Conservation (phyloP, 1,284 basidiomycete genomes). For the Cystobasidiaceae sp. region DNA sequence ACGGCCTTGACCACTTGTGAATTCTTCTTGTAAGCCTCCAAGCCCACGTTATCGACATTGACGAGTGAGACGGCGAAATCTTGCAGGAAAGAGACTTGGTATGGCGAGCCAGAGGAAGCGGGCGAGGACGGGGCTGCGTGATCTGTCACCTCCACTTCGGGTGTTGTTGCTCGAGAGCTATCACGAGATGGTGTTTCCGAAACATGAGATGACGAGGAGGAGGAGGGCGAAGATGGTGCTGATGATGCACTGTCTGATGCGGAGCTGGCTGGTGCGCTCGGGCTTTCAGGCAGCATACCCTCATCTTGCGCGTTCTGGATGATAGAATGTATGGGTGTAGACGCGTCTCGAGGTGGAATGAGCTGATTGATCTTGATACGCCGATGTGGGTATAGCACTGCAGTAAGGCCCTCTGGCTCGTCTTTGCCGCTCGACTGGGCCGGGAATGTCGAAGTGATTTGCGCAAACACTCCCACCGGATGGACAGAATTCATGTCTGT, state of each 20-base stretch:
- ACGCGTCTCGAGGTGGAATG: slow-evolving; percentile 43
- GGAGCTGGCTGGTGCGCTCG: background rate
- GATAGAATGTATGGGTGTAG: slow-evolving; percentile 38
- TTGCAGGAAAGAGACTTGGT: slow-evolving; percentile 87
- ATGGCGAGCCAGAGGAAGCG: slow-evolving; percentile 50
- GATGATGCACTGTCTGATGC: background rate
- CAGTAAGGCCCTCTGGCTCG: slow-evolving; percentile 68
- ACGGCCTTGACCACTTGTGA: slow-evolving; percentile 91
- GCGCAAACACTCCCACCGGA: slow-evolving; percentile 91
- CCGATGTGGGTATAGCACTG: slow-evolving; percentile 91
- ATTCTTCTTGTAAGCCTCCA: slow-evolving; percentile 78
- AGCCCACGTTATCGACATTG: slow-evolving; percentile 73
- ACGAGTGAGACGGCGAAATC: slow-evolving; percentile 84
- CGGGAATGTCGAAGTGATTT: slow-evolving; percentile 91
- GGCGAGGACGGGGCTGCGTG: background rate
- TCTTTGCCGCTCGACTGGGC: slow-evolving; percentile 50
- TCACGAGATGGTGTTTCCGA: no score
- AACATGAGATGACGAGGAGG: no score
- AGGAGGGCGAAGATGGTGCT: background rate
- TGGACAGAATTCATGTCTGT: slow-evolving; percentile 70
- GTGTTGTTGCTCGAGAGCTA: background rate
- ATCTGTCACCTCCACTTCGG: slow-evolving; percentile 1
- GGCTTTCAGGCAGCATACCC: slow-evolving; percentile 24
- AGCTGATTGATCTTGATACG: slow-evolving; percentile 86
- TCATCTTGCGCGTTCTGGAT: slow-evolving; percentile 32